Evolutionary conservation across 345 rosid genomes (phyloP).

Genomic region (Eucalyptus pumila): DNA sequence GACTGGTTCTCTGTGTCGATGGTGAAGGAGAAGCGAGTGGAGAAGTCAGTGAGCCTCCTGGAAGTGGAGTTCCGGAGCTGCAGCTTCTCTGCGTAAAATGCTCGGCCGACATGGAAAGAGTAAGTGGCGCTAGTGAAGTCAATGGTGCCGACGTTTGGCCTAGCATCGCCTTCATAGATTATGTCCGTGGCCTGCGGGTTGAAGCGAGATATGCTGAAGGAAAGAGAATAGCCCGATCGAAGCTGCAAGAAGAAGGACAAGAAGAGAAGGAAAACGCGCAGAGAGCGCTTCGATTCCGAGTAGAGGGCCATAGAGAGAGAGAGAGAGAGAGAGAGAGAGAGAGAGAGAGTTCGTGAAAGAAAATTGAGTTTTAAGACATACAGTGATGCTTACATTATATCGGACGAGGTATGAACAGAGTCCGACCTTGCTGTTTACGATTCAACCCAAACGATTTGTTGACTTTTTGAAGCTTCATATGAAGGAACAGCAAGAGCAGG

Average conservation of each 20-base stretch:
- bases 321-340: too few relatives aligned
- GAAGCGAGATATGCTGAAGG: not conserved
- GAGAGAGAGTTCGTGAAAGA: not conserved
- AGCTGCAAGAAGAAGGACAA: not conserved
- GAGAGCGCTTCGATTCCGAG: not conserved
- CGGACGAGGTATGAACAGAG: not conserved
- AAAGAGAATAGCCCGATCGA: not conserved
- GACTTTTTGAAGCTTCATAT: not conserved
- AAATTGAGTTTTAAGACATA: not conserved
- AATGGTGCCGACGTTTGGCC: not conserved
- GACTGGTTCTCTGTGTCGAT: not conserved
- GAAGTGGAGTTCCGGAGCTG: slow-evolving; percentile 10
- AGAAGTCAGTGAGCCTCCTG: slow-evolving; percentile 6
- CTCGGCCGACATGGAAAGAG: slow-evolving; percentile 3
- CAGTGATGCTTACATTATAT: not conserved
- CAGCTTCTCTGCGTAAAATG: not conserved
- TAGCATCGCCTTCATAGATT: slow-evolving; percentile 7
- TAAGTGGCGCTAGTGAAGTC: not conserved
- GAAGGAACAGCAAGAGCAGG: not conserved
- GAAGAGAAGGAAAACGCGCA: not conserved
- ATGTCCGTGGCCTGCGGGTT: not conserved
- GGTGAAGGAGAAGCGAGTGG: slow-evolving; percentile 3
- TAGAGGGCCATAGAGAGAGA: not conserved
- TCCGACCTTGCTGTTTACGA: not conserved
- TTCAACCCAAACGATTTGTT: not conserved